A percentile compares a stretch with the other conserved stretches of the same genome.
phyloP scores from a whole-genome alignment of 768 basidiomycete species.

The Hygrophorus russula region DNA sequence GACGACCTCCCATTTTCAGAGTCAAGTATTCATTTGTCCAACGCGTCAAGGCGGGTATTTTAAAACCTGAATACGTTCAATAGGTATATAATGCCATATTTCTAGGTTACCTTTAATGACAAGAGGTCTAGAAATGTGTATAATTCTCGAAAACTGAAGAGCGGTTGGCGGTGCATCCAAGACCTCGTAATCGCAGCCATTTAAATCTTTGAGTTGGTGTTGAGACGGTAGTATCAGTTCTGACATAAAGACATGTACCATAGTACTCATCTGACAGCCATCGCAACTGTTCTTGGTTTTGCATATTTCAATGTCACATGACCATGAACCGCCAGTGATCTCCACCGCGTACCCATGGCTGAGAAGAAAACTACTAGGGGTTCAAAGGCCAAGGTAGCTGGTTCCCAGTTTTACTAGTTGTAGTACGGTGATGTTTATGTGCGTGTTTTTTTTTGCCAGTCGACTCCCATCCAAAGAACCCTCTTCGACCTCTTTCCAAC shows the following conservation, averaged over 20 bases:
- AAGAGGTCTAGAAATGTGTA: slow-evolving; percentile 40
- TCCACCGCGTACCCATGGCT: slow-evolving; percentile 11
- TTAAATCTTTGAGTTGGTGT: slow-evolving; percentile 24
- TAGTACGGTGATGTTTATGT: not conserved
- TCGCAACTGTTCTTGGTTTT: not conserved
- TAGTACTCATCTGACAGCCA: slow-evolving; percentile 27
- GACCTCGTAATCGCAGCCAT: slow-evolving; percentile 26
- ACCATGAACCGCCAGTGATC: not conserved
- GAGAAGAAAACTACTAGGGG: slow-evolving; percentile 14
- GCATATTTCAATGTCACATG: not conserved
- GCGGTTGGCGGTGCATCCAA: slow-evolving; percentile 32
- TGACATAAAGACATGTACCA: slow-evolving; percentile 1
- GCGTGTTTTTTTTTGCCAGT: slow-evolving; percentile 5
- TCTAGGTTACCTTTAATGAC: slow-evolving; percentile 48
- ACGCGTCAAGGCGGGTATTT: slow-evolving; percentile 32
- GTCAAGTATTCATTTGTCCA: slow-evolving; percentile 64
- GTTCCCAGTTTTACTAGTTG: slow-evolving; percentile 7
- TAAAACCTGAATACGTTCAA: slow-evolving; percentile 27
- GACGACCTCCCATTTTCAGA: slow-evolving; percentile 36
- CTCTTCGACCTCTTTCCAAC: slow-evolving; percentile 19
- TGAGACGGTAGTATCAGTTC: slow-evolving; percentile 16
- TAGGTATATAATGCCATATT: not conserved
- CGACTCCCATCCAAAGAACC: slow-evolving; percentile 24
- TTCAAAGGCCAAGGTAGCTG: slow-evolving; percentile 17
- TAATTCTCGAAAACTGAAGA: slow-evolving; percentile 37